Base-by-base conservation (phyloP, 2,329 filamentous ascomycete genomes). In the Phialophora macrospora region DNA sequence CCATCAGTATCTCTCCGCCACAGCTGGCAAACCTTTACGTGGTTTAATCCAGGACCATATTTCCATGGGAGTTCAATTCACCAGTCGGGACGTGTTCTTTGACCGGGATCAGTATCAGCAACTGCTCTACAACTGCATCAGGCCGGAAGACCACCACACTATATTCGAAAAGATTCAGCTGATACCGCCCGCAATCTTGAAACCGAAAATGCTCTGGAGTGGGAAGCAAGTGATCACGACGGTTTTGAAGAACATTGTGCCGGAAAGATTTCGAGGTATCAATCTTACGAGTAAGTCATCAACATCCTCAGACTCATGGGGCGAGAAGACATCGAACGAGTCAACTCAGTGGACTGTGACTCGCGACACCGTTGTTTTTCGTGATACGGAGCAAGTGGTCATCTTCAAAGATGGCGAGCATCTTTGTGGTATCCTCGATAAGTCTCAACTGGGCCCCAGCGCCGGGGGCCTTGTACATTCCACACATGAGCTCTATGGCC, bases 21-120 rank as follows among this genome's bases (percentile, higher is more conserved):
- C 95, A 2, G 91, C 92, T 17, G 95, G 95, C 63, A 96, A 97
- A 75, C 95, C 95, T 0, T 83, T 99, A 17, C 86, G 95, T 83
- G 95, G 95, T 86, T 81, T 99, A 59, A 99, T 99, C 79, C 96
- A 99, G 79, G 95, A 99, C 83, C 95, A 99, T 78, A 90, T 99
- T 66, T 97, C 94, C 2, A 94, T 99, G 76, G 93, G 92, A 52
- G 92, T 97, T 2, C 90, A 90, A 78, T 86, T 99, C 63, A 97
- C 93, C 64, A 96, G 89, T 77, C 89, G 92, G 73, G 95, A 99
- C 77, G 92, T 90, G 2, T 94, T 97, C 76, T 97, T 98, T 75
- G 90, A 89, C 68, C 86, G 90, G 63, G 90, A 91, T 41, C 89
- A 96, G 66, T 99, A 98, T 76, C 91, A 97, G 69, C 91, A 98